These are phyloP conservation scores for Aphanoascus verrucosus DNA, from an alignment of 2,329 filamentous ascomycete species.

Conservation along the genomic window DNA sequence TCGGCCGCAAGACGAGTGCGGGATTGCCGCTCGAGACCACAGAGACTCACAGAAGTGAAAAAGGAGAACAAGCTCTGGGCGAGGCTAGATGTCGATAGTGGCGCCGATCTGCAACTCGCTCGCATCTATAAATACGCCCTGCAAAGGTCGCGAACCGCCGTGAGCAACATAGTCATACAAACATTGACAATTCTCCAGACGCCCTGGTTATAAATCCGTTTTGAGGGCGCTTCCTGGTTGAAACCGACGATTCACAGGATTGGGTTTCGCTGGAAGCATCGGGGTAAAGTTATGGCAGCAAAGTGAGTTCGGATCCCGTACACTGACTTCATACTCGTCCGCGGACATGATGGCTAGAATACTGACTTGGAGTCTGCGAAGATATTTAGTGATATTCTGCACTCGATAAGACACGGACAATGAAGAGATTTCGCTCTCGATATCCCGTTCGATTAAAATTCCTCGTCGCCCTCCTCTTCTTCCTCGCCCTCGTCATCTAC, in stretches of 20 bases:
- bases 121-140: slow-evolving; percentile 1
- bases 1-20: too few relatives aligned
- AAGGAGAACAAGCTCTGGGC: background rate
- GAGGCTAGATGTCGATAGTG: slow-evolving; percentile 3
- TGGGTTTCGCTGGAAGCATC: too few relatives aligned
- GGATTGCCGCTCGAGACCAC: too few relatives aligned
- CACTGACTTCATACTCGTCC: too few relatives aligned
- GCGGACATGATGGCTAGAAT: background rate
- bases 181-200: too few relatives aligned
- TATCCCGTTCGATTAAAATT: slow-evolving; percentile 2
- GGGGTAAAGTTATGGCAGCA: too few relatives aligned
- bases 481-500: slow-evolving; percentile 7
- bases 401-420: background rate
- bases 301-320: too few relatives aligned
- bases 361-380: background rate
- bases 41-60: background rate
- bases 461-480: slow-evolving; percentile 4
- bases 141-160: too few relatives aligned
- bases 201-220: too few relatives aligned
- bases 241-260: too few relatives aligned
- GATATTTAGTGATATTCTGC: background rate
- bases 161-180: too few relatives aligned
- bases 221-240: too few relatives aligned
- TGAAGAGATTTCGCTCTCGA: slow-evolving; percentile 1
- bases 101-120: background rate